Evolutionary conservation across 768 basidiomycete species (phyloP).

Genomic region (Panus rudis): DNA sequence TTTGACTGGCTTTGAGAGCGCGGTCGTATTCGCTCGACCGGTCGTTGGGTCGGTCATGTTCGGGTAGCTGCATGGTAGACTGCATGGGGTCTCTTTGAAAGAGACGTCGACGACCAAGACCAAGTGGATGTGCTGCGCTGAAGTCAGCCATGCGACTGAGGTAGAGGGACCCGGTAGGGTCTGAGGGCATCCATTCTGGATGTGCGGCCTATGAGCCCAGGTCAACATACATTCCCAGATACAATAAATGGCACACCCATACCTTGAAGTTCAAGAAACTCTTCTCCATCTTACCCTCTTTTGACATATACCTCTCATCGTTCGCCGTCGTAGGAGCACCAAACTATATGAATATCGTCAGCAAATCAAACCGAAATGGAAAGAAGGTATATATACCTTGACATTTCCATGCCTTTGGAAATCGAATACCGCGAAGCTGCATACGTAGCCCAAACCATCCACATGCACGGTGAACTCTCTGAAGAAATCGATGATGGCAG

Average conservation of each 20-base stretch:
- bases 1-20: slow-evolving; percentile 64
- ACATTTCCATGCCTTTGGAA: slow-evolving; percentile 92
- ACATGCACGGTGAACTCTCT: slow-evolving; percentile 96
- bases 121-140: slow-evolving; percentile 35
- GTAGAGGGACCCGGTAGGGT: slow-evolving; percentile 87
- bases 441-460: slow-evolving; percentile 93
- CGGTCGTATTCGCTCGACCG: slow-evolving; percentile 71
- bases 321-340: slow-evolving; percentile 69
- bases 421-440: slow-evolving; percentile 97
- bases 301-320: slow-evolving; percentile 74
- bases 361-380: neutral
- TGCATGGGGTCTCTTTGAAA: slow-evolving; percentile 13
- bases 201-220: slow-evolving; percentile 77
- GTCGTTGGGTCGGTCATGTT: slow-evolving; percentile 28
- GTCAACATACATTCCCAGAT: slow-evolving; percentile 2
- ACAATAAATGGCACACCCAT: slow-evolving; percentile 1
- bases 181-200: slow-evolving; percentile 91
- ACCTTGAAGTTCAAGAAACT: slow-evolving; percentile 92
- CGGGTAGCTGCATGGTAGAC: slow-evolving; percentile 1
- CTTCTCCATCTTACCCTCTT: slow-evolving; percentile 99
- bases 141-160: slow-evolving; percentile 77
- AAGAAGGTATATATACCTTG: slow-evolving; percentile 45
- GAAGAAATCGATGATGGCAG: slow-evolving; percentile 94
- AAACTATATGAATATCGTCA: slow-evolving; percentile 40
- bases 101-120: slow-evolving; percentile 17